Conservation (phyloP, 768 basidiomycete species). For the Trametes gibbosa region DNA sequence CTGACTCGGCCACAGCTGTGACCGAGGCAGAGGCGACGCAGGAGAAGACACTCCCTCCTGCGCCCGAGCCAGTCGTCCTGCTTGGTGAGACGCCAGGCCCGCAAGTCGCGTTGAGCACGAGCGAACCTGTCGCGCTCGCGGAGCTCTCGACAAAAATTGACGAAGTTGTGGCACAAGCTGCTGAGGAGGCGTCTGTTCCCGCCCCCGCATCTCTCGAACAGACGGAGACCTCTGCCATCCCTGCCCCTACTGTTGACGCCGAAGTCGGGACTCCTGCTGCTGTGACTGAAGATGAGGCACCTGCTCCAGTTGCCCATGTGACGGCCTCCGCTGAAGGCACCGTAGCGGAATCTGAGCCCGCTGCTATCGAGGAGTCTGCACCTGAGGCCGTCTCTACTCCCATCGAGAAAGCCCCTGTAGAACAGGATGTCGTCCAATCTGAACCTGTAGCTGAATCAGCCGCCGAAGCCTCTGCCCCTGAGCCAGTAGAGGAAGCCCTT, state of each 20-base stretch:
- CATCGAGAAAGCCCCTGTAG: slow-evolving; percentile 9
- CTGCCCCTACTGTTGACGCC: not conserved
- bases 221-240: too few relatives aligned
- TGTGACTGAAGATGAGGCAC: not conserved
- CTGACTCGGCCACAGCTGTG: slow-evolving; percentile 9
- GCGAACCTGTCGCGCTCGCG: slow-evolving; percentile 28
- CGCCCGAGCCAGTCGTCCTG: slow-evolving; percentile 30
- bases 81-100: slow-evolving; percentile 30
- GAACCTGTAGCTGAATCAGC: not conserved
- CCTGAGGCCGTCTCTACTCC: slow-evolving; percentile 6
- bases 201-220: not conserved
- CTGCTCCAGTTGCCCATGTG: not conserved
- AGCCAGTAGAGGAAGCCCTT: not conserved
- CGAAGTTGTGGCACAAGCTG: slow-evolving; percentile 11
- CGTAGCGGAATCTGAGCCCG: not conserved
- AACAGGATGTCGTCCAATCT: not conserved
- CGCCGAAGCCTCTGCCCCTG: not conserved
- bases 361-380: not conserved
- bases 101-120: slow-evolving; percentile 29
- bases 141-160: slow-evolving; percentile 17
- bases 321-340: not conserved
- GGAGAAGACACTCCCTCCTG: slow-evolving; percentile 26
- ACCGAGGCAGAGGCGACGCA: slow-evolving; percentile 4
- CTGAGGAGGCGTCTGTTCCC: slow-evolving; percentile 1
- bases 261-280: slow-evolving; percentile 4